These are phyloP conservation scores for Colletotrichum spaethianum DNA, from an alignment of 2,329 filamentous ascomycete species.

Conservation along the genomic window DNA sequence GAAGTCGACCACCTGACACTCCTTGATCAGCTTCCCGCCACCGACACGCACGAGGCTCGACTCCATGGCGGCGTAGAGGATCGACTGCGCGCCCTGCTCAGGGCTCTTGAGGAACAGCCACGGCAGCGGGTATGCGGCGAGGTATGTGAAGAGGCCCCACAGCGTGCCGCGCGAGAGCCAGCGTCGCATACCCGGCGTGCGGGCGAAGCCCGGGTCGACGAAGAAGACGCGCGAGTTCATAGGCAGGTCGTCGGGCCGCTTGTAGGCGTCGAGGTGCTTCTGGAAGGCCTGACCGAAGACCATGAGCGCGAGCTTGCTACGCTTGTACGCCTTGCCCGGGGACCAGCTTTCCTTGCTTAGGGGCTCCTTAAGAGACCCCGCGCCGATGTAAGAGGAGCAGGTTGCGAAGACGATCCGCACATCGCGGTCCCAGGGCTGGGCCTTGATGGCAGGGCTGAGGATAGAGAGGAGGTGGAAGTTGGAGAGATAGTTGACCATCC, in stretches of 20 bases:
- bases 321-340: constrained; percentile 71
- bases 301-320: constrained; percentile 85
- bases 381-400: constrained; percentile 89
- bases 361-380: constrained; percentile 74
- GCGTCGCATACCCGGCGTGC: constrained; percentile 88
- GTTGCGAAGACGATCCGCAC: constrained; percentile 89
- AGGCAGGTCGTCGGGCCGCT: constrained; percentile 85
- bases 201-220: constrained; percentile 86
- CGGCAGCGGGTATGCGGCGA: constrained; percentile 83
- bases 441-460: constrained; percentile 88
- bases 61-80: constrained; percentile 91
- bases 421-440: constrained; percentile 93
- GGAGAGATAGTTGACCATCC: constrained; percentile 95
- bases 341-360: constrained; percentile 67
- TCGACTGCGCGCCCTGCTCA: constrained; percentile 86
- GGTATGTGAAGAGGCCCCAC: constrained; percentile 82
- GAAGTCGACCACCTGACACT: constrained; percentile 84
- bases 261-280: constrained; percentile 88
- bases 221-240: constrained; percentile 88
- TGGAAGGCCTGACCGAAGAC: constrained; percentile 92
- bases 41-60: constrained; percentile 69
- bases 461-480: constrained; percentile 97
- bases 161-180: constrained; percentile 91
- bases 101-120: constrained; percentile 93
- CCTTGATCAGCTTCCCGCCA: constrained; percentile 86